Conservation (phyloP, 495 filamentous ascomycete genomes). For the Saxophila tyrrhenica region DNA sequence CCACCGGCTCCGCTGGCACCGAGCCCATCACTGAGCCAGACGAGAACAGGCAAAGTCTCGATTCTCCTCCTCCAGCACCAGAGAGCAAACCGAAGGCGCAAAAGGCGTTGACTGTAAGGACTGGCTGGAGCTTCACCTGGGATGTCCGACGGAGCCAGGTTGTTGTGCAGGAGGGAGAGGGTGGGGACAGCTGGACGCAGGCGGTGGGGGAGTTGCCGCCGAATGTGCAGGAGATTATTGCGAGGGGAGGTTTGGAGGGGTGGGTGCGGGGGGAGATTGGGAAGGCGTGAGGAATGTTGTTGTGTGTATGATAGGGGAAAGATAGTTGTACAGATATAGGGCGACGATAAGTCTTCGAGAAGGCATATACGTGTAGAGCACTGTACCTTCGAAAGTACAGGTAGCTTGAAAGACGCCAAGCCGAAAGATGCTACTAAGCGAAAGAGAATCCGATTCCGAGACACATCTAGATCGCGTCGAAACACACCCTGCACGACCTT, state of each 20-base stretch:
- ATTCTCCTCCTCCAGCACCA: constrained; percentile 35
- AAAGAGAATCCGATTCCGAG: too few species aligned
- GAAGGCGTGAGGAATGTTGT: not conserved
- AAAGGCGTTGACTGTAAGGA: constrained; percentile 62
- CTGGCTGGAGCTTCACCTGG: constrained; percentile 83
- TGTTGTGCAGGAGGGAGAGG: constrained; percentile 54
- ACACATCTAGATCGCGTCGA: too few species aligned
- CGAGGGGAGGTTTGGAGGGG: constrained; percentile 63
- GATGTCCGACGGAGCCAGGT: constrained; percentile 65
- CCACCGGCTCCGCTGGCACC: not conserved
- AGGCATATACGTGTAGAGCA: too few species aligned
- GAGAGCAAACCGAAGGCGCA: constrained; percentile 26
- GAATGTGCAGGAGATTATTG: constrained; percentile 60
- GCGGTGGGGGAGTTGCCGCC: constrained; percentile 76
- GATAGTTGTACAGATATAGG: too few species aligned
- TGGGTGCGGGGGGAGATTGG: constrained; percentile 69
- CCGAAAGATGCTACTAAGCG: too few species aligned
- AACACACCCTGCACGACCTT: too few species aligned
- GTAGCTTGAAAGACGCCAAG: too few species aligned
- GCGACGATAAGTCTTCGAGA: too few species aligned
- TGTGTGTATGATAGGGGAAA: too few species aligned
- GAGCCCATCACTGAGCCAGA: constrained; percentile 18
- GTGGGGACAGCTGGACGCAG: constrained; percentile 56
- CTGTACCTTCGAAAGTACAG: too few species aligned
- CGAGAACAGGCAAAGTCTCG: constrained; percentile 34